Conservation (phyloP, 768 basidiomycete genomes). For the Gymnopilus dilepis region DNA sequence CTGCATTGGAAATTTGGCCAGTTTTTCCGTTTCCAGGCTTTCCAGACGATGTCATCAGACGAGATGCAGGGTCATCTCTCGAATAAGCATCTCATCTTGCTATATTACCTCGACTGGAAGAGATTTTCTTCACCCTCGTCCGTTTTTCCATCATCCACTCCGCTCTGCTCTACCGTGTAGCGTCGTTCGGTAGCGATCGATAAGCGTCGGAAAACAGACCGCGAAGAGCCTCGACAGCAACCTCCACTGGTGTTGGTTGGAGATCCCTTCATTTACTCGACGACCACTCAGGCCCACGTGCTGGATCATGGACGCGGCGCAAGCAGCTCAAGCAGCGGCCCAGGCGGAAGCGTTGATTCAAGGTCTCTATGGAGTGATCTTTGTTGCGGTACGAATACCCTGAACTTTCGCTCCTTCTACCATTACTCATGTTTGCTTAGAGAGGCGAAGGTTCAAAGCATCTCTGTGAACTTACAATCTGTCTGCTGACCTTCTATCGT, state of each 20-base stretch:
- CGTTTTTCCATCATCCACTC: not conserved
- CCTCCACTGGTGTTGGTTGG: not conserved
- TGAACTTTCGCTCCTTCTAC: not conserved
- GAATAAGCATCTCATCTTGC: not conserved
- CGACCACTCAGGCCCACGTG: not conserved
- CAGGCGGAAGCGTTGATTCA: slow-evolving; percentile 4
- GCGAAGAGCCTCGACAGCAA: not conserved
- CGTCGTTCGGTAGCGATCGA: not conserved
- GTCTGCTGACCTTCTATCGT: not conserved
- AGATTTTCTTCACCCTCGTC: not conserved
- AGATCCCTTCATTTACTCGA: not conserved
- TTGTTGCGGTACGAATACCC: not conserved
- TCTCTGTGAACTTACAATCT: not conserved
- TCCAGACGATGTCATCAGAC: slow-evolving; percentile 4
- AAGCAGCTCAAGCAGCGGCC: not conserved
- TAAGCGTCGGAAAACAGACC: not conserved
- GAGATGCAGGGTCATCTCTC: slow-evolving; percentile 1
- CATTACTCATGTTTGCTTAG: not conserved
- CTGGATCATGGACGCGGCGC: slow-evolving; percentile 6
- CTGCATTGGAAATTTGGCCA: slow-evolving; percentile 2
- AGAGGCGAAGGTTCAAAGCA: slow-evolving; percentile 1
- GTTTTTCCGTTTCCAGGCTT: slow-evolving; percentile 1
- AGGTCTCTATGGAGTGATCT: slow-evolving; percentile 6
- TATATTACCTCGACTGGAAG: not conserved
- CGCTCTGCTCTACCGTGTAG: not conserved